Conservation (phyloP, 2,329 filamentous ascomycete species). For the Diaporthe australafricana region DNA sequence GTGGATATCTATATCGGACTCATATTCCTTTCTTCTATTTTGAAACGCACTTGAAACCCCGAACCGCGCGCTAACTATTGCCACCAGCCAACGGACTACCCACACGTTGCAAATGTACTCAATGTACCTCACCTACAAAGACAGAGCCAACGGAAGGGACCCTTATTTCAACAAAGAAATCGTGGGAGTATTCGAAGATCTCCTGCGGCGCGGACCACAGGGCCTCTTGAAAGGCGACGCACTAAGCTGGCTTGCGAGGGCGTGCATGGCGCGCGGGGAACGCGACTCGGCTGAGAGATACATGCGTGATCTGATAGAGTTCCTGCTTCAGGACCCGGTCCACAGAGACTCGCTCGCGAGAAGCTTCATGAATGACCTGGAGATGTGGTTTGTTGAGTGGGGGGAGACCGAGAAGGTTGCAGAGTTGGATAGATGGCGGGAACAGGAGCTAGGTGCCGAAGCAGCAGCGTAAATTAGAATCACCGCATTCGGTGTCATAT, state of each 20-base stretch:
- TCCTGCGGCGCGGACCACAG: not conserved
- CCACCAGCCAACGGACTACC: slow-evolving; percentile 15
- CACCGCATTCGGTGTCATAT: too few relatives aligned
- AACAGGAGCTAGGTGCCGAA: not conserved
- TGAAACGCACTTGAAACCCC: too few relatives aligned
- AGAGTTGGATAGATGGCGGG: slow-evolving; percentile 11
- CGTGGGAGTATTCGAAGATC: slow-evolving; percentile 1
- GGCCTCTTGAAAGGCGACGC: not conserved
- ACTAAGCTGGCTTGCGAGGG: slow-evolving; percentile 20
- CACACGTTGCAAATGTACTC: slow-evolving; percentile 22
- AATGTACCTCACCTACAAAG: slow-evolving; percentile 23
- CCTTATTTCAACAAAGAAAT: slow-evolving; percentile 21
- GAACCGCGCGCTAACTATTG: not conserved
- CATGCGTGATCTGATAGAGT: slow-evolving; percentile 28
- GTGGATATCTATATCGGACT: too few relatives aligned
- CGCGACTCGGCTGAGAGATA: slow-evolving; percentile 9
- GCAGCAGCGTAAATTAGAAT: not conserved
- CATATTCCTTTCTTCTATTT: too few relatives aligned
- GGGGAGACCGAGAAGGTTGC: slow-evolving; percentile 17
- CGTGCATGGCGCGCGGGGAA: slow-evolving; percentile 8
- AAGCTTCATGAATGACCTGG: slow-evolving; percentile 14
- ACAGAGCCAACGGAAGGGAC: not conserved
- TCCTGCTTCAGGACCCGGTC: not conserved
- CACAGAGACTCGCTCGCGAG: not conserved
- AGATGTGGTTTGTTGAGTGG: slow-evolving; percentile 19